A percentile compares a stretch with the other conserved stretches of the same genome.
phyloP scores from a whole-genome alignment of 192 early-diverging fungal species.

The Glomus cerebriforme region DNA sequence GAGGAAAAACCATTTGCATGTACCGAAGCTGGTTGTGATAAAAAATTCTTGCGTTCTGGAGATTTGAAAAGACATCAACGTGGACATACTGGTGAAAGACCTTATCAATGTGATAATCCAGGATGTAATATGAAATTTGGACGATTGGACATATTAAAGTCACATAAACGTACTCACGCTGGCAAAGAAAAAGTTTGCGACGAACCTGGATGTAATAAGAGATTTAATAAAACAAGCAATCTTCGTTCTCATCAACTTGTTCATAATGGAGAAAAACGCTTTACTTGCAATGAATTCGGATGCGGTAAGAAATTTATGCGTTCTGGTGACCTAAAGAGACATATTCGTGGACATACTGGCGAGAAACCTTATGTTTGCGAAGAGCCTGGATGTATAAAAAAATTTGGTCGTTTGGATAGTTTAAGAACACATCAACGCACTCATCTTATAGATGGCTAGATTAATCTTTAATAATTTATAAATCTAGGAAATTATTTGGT shows the following conservation, averaged over 20 bases:
- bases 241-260: constrained; percentile 81
- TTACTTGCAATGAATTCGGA: constrained; percentile 43
- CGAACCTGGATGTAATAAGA: constrained; percentile 62
- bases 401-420: constrained; percentile 60
- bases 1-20: constrained; percentile 45
- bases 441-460: neutral
- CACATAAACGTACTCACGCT: constrained; percentile 65
- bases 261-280: constrained; percentile 60
- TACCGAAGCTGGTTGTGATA: constrained; percentile 54
- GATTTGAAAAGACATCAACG: constrained; percentile 80
- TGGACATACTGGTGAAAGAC: constrained; percentile 84
- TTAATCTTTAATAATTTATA: too few species aligned
- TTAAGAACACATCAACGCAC: neutral
- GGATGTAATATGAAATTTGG: constrained; percentile 79
- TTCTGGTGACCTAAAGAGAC: constrained; percentile 50
- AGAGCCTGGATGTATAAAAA: constrained; percentile 57
- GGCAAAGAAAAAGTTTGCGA: constrained; percentile 46
- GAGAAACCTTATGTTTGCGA: constrained; percentile 45
- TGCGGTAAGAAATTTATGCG: constrained; percentile 54
- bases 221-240: constrained; percentile 78
- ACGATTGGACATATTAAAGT: constrained; percentile 73
- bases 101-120: constrained; percentile 70
- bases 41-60: constrained; percentile 74
- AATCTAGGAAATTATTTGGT: too few species aligned
- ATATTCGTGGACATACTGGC: constrained; percentile 49